Base-by-base conservation (phyloP, 148 eudicot species). In the Drosera capensis region DNA sequence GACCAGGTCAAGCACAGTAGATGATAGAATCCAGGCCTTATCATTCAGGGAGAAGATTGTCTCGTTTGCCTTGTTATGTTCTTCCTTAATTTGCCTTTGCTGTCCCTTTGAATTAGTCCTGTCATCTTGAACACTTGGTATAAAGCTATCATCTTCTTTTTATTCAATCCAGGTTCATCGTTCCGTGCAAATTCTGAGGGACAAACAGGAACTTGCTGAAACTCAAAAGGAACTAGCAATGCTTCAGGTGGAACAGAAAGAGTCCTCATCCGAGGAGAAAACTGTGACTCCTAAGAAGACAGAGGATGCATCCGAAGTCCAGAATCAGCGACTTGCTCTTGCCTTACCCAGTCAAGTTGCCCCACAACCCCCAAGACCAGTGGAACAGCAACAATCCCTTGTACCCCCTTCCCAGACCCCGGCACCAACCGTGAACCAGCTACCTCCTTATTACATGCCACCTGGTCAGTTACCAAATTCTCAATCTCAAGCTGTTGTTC, bases 131-230 rank as follows among this genome's bases (percentile, higher is more conserved):
- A n/a, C n/a, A n/a, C n/a, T n/a, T n/a, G n/a, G n/a, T n/a, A n/a
- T n/a, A n/a, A n/a, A n/a, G n/a, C n/a, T n/a, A n/a, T n/a, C n/a
- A n/a, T n/a, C n/a, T n/a, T n/a, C n/a, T n/a, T n/a, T n/a, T n/a
- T n/a, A n/a, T n/a, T n/a, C n/a, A 54, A 28, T 52, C 29, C 74
- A 88, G 94, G 97, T 90, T 11, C 97, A 80, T 59, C 71, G 97
- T 62, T 80, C 93, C 6, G 88, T 90, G 20, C 97, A 90, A 70
- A 75, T 84, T 54, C 78, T 88, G 12, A 73, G 96, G 70, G 97
- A 88, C 65, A 88, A 88, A 46, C 97, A 88, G 61, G 97, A 84
- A 63, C 74, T 90, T 55, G 87, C 93, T 2, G 97, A 90, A 38
- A 67, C 97, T 20, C 97, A 90, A 45, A 84, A 80, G 60, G 97